Evolutionary conservation across 208 protist species (phyloP).

Genomic region (Porcisia deanei): DNA sequence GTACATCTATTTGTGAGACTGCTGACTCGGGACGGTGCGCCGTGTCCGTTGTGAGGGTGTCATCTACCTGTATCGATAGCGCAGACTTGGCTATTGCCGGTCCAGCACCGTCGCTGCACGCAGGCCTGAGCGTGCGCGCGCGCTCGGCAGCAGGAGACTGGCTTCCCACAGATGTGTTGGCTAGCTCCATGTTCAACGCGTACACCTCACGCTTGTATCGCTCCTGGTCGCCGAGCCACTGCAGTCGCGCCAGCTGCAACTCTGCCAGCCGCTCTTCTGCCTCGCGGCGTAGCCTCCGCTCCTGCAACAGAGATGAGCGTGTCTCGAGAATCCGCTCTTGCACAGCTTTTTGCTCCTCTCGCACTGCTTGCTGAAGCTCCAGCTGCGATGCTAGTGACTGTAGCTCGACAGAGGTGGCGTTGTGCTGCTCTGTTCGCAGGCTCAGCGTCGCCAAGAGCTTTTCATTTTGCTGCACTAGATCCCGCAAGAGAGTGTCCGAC

Average conservation of each 20-base stretch:
- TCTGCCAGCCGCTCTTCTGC: conserved; percentile 20
- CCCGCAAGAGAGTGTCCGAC: conserved; percentile 8
- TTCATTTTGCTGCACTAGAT: conserved; percentile 18
- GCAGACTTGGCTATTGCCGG: neutral
- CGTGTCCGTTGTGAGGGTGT: neutral
- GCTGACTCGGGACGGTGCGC: neutral
- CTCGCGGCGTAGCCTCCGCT: conserved; percentile 23
- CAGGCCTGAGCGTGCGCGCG: neutral
- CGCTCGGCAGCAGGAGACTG: neutral
- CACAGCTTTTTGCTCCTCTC: neutral
- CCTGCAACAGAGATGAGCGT: conserved; percentile 18
- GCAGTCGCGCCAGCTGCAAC: conserved; percentile 14
- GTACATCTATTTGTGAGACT: neutral
- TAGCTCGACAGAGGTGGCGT: conserved; percentile 7
- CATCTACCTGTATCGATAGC: conserved; percentile 6
- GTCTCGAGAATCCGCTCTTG: conserved; percentile 16
- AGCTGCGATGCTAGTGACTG: conserved; percentile 17
- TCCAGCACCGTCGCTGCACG: neutral
- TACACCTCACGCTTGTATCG: conserved; percentile 28
- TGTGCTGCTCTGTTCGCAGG: conserved; percentile 10
- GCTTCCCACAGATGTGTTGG: conserved; percentile 3
- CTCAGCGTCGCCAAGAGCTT: conserved; percentile 13
- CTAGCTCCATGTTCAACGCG: conserved; percentile 32
- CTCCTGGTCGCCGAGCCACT: conserved; percentile 9
- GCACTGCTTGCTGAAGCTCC: neutral